Evolutionary conservation across 768 basidiomycete species (phyloP).

Genomic region (Tulasnella calospora): DNA sequence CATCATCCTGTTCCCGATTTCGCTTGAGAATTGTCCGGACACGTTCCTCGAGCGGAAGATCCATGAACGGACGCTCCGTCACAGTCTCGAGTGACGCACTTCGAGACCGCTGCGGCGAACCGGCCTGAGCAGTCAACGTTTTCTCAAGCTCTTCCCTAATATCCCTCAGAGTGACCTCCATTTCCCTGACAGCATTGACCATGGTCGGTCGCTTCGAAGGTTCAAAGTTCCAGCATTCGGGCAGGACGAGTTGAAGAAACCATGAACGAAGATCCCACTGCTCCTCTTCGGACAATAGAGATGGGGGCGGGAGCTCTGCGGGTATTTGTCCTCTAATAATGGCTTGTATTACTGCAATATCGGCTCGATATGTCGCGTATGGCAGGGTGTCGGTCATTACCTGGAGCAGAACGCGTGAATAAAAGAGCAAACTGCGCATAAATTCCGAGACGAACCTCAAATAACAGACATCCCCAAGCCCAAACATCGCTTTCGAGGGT

Average conservation of each 20-base stretch:
- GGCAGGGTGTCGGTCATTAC: conserved; percentile 12
- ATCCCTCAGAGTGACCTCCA: neutral
- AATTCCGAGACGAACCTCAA: neutral
- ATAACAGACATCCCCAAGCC: conserved; percentile 17
- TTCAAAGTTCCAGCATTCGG: conserved; percentile 9
- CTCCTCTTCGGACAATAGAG: neutral
- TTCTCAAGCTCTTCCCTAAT: neutral
- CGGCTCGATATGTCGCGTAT: neutral
- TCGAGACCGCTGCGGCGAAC: neutral
- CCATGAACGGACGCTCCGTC: neutral
- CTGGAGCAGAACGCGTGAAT: neutral
- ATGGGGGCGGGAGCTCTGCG: neutral
- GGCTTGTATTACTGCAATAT: neutral
- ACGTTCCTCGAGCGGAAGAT: neutral
- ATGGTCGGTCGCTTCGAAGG: neutral
- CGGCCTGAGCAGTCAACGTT: neutral
- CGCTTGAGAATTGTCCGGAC: neutral
- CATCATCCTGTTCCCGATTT: neutral
- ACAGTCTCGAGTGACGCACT: neutral
- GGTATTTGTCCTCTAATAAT: neutral
- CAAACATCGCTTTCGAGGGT: conserved; percentile 16
- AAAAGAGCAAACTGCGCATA: neutral
- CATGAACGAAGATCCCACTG: neutral
- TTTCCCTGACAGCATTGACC: neutral
- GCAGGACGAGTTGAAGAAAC: neutral